These are phyloP conservation scores for Amauroascus niger DNA, from an alignment of 2,329 filamentous ascomycete species.

Conservation along the genomic window DNA sequence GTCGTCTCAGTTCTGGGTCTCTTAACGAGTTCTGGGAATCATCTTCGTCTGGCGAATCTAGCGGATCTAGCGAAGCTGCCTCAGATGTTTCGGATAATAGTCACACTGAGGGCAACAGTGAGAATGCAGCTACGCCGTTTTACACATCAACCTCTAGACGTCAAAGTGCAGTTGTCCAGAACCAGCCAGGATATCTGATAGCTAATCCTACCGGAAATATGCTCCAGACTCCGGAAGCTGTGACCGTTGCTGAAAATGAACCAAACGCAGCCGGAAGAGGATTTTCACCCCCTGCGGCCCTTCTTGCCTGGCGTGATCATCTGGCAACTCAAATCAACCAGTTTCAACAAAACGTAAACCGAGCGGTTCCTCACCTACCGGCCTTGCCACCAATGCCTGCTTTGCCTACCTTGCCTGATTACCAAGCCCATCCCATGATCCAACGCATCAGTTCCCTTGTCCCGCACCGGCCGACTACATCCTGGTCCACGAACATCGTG, in stretches of 20 bases:
- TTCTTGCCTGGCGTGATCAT: slow-evolving; percentile 64
- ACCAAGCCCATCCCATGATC: slow-evolving; percentile 63
- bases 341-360: slow-evolving; percentile 60
- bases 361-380: slow-evolving; percentile 55
- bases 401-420: slow-evolving; percentile 57
- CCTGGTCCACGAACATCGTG: slow-evolving; percentile 25
- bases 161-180: slow-evolving; percentile 31
- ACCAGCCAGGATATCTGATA: slow-evolving; percentile 18
- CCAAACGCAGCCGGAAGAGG: slow-evolving; percentile 23
- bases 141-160: slow-evolving; percentile 28
- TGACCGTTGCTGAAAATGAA: slow-evolving; percentile 22
- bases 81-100: slow-evolving; percentile 24
- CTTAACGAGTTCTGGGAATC: slow-evolving; percentile 58
- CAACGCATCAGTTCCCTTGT: slow-evolving; percentile 63
- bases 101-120: slow-evolving; percentile 24
- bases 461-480: slow-evolving; percentile 52
- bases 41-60: slow-evolving; percentile 38
- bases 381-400: slow-evolving; percentile 52
- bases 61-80: slow-evolving; percentile 35
- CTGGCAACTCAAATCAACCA: slow-evolving; percentile 64
- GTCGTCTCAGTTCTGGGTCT: slow-evolving; percentile 50
- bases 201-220: slow-evolving; percentile 16
- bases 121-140: slow-evolving; percentile 19
- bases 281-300: slow-evolving; percentile 51
- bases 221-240: slow-evolving; percentile 16